Evolutionary conservation across 495 filamentous ascomycete genomes (phyloP).

Genomic region (Podospora didyma): DNA sequence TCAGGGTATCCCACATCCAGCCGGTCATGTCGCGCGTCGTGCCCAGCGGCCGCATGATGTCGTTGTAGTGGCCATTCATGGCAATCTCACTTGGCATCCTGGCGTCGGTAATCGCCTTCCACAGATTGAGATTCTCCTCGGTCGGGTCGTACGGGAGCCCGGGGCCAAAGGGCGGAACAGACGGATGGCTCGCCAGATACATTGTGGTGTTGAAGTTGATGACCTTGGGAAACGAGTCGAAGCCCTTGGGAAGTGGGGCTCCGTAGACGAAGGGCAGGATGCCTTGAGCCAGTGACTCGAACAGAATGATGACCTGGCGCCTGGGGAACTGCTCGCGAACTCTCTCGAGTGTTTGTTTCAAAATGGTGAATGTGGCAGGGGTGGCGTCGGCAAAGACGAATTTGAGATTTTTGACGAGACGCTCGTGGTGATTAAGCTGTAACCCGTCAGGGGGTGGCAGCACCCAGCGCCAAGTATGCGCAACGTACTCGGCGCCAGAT

Average conservation of each 20-base stretch:
- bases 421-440: background rate
- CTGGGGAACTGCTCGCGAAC: constrained; percentile 18
- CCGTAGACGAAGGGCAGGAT: constrained; percentile 23
- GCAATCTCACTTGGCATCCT: background rate
- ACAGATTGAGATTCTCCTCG: constrained; percentile 14
- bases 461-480: constrained; percentile 4
- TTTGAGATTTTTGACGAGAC: constrained; percentile 1
- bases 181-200: constrained; percentile 11
- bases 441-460: background rate
- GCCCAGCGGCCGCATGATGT: constrained; percentile 1
- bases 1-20: constrained; percentile 10
- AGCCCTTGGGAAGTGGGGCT: constrained; percentile 19
- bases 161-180: constrained; percentile 28
- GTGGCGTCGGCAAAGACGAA: constrained; percentile 13
- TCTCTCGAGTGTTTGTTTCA: constrained; percentile 21
- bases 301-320: constrained; percentile 26
- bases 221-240: constrained; percentile 7
- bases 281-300: constrained; percentile 26
- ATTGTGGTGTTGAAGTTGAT: constrained; percentile 17
- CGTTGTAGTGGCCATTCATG: constrained; percentile 24
- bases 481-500: constrained; percentile 7
- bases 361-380: constrained; percentile 14
- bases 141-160: constrained; percentile 17
- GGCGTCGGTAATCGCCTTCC: constrained; percentile 8
- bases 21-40: constrained; percentile 4